Base-by-base conservation (phyloP, 2,329 filamentous ascomycete genomes). In the Colletotrichum trifolii region DNA sequence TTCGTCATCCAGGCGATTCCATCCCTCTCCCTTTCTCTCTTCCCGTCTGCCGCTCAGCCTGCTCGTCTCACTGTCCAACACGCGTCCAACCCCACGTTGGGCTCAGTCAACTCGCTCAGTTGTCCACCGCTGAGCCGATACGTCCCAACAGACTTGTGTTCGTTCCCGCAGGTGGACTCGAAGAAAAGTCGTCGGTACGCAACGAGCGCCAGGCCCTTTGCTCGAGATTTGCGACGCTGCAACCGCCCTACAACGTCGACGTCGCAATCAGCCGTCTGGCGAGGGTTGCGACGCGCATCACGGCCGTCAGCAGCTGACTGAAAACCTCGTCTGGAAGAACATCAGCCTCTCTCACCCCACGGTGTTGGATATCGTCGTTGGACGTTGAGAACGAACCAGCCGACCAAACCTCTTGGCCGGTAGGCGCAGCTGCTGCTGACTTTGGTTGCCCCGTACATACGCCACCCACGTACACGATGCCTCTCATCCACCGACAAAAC, bases 401-500 rank as follows among this genome's bases (percentile, higher is more conserved):
- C 25, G 25, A 25, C 25, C 25, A 25, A 25, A 25, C 25, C 25
- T 25, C 25, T 25, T 25, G 25, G 25, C 25, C 25, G 25, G 4
- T 4, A 25, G 25, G 25, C 25, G 25, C 25, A 4, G 25, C 4
- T 5, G 25, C 25, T 5, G 25, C 25, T 25, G 25, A 25, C 4
- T 4, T 25, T 25, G 25, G 25, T 25, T 25, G 25, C 25, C 4
- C 3, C 4, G 25, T 25, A 5, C 25, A 4, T 17, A 17, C 25
- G 25, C 25, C 25, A 8, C 50, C 8, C 39, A 52, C 62, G 50
- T 34, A 25, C 25, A 47, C 54, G 8, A 56, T 57, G 54, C 66
- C 65, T 15, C n/a, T 69, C 39, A 35, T 68, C 47, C 40, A 38
- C 25, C 65, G 67, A 38, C 67, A 69, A 49, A 60, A 47, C 45